Base-by-base conservation (phyloP, 306 rosid species). In the Crotalaria pallida region DNA sequence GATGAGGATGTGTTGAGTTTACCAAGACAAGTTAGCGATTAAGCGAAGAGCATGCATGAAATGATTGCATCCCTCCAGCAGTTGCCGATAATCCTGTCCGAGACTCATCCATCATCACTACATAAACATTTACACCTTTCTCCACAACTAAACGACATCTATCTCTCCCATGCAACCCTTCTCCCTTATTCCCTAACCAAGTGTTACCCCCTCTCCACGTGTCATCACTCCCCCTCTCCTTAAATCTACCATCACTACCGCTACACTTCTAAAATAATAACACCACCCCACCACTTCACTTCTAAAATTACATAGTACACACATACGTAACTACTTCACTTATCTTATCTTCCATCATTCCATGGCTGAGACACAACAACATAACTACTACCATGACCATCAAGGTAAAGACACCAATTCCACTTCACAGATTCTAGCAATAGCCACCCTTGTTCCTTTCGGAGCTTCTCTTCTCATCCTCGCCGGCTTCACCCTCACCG, bases 401-500 rank as follows among this genome's bases (percentile, higher is more conserved):
- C 36, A 45, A 17, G 5, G 15, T 3, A 60, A 65, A 50, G 57
- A 0, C 26, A 11, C 47, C 16, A 60, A 79, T 41, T 59, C 89
- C 1, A 7, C 81, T 43, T 79, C 82, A 0, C 82, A 85, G 24
- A 1, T 80, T 13, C 2, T 87, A 0, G 79, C 79, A 7, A 69
- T 84, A 15, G 41, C 79, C 49, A 71, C 83, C 3, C 80, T 89
- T 12, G 51, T 85, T 1, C 89, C 92, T 1, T 3, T 87, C 7
- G 88, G 86, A 0, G 86, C 75, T 16, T 47, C 77, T 18, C 86
- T 87, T 16, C 85, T 89, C 65, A 4, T 83, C 38, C 60, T 89
- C 34, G 48, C 89, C 1, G 84, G 84, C 1, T 24, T 87, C 52
- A 80, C 79, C 2, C 76, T 85, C 4, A 16, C 68, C 16, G 88